phyloP scores from a whole-genome alignment of 139 green algal species.

The Closterium sp. region DNA sequence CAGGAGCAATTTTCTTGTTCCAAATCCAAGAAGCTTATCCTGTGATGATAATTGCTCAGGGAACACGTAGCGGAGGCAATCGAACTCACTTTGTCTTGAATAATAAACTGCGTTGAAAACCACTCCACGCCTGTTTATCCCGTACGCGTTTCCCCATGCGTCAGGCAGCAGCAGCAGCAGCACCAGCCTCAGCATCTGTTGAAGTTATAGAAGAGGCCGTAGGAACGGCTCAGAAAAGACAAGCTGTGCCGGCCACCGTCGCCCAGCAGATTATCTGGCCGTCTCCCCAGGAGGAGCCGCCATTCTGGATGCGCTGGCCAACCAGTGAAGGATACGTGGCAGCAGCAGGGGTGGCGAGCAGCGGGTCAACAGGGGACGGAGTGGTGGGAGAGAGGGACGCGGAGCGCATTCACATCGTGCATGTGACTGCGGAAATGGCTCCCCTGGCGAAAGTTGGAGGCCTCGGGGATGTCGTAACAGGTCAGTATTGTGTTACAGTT shows the following conservation, averaged over 20 bases:
- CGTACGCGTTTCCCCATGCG: background rate
- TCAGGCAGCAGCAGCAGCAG: background rate
- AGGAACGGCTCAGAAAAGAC: background rate
- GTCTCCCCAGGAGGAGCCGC: slow-evolving; percentile 9
- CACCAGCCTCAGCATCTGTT: background rate
- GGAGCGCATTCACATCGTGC: slow-evolving; percentile 72
- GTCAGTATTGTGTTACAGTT: background rate
- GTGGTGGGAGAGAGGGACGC: slow-evolving; percentile 43
- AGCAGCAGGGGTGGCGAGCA: background rate
- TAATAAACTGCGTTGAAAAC: too few relatives aligned
- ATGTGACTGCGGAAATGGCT: slow-evolving; percentile 92
- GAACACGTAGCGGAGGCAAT: too few relatives aligned
- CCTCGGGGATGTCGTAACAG: slow-evolving; percentile 87
- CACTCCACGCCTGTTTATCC: too few relatives aligned
- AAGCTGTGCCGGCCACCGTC: background rate
- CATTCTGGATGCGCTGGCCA: slow-evolving; percentile 35
- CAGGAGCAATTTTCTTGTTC: too few relatives aligned
- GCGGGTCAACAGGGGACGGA: background rate
- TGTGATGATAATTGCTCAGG: too few relatives aligned
- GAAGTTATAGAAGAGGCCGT: background rate
- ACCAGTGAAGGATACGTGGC: background rate
- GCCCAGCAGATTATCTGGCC: slow-evolving; percentile 27
- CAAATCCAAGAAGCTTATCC: too few relatives aligned
- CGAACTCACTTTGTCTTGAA: too few relatives aligned
- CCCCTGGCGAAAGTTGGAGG: slow-evolving; percentile 86